Percentiles rank a stretch among this genome's conserved stretches.
Conservation (phyloP, 257 asterid species). For the Przewalskia tangutica region DNA sequence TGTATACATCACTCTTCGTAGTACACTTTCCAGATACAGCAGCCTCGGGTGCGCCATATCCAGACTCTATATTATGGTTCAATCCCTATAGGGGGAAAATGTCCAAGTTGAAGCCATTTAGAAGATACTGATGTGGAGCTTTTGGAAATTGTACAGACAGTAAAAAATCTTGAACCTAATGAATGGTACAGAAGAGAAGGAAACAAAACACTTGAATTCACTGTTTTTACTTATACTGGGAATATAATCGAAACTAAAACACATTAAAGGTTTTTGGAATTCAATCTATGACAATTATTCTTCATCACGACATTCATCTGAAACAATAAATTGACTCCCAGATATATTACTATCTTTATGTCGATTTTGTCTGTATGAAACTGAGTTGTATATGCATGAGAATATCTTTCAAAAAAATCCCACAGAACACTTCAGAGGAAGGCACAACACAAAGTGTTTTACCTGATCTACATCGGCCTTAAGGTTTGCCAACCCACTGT, state of each 20-base stretch:
- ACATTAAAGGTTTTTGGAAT: not conserved
- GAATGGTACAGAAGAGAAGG: too few relatives aligned
- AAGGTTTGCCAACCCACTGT: conserved; percentile 75
- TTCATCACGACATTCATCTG: not conserved
- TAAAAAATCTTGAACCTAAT: too few relatives aligned
- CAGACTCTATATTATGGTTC: conserved; percentile 33
- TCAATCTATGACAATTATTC: not conserved
- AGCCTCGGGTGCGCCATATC: conserved; percentile 85
- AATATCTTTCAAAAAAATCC: not conserved
- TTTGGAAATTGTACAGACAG: not conserved
- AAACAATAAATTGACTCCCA: not conserved
- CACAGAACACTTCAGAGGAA: not conserved
- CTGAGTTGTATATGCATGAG: not conserved
- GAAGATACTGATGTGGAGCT: not conserved
- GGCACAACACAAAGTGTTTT: not conserved
- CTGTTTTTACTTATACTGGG: too few relatives aligned
- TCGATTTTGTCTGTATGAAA: not conserved
- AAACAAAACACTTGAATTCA: not conserved
- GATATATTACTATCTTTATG: not conserved
- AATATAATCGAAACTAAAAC: too few relatives aligned
- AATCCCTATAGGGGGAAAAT: conserved; percentile 31
- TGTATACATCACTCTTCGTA: conserved; percentile 79
- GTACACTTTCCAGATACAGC: conserved; percentile 76
- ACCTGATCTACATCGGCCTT: conserved; percentile 77
- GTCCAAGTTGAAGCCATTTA: not conserved